Conservation (phyloP, 768 basidiomycete species). For the Inosperma sp. region DNA sequence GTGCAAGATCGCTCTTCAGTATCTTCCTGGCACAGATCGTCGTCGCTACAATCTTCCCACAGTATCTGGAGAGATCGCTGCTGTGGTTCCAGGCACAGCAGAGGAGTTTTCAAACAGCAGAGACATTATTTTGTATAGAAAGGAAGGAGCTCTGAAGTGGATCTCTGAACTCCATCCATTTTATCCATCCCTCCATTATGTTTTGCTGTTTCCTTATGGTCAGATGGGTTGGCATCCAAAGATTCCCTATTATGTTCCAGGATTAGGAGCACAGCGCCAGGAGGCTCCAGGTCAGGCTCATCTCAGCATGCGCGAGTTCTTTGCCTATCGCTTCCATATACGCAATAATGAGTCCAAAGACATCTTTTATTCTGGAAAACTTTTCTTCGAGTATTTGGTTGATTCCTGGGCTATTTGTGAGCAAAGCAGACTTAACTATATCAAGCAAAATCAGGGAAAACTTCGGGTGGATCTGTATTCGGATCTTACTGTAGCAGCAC, state of each 20-base stretch:
- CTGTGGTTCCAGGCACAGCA: too few species aligned
- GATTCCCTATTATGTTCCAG: too few species aligned
- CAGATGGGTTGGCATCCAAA: too few species aligned
- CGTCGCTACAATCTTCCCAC: constrained; percentile 42
- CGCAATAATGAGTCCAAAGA: constrained; percentile 18
- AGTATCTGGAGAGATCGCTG: constrained; percentile 16
- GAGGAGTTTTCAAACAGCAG: too few species aligned
- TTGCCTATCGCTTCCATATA: constrained; percentile 30
- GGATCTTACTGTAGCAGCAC: constrained; percentile 34
- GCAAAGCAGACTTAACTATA: constrained; percentile 33
- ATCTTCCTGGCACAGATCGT: too few species aligned
- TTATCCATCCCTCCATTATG: too few species aligned
- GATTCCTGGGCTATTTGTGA: constrained; percentile 45
- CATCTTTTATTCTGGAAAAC: constrained; percentile 32
- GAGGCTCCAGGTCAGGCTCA: constrained; percentile 30
- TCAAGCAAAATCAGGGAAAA: constrained; percentile 31
- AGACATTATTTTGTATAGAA: too few species aligned
- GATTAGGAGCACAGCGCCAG: constrained; percentile 23
- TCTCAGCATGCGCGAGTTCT: constrained; percentile 17
- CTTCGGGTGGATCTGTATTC: constrained; percentile 34
- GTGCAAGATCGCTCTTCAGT: too few species aligned
- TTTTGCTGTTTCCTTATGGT: too few species aligned
- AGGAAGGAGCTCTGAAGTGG: too few species aligned
- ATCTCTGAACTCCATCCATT: too few species aligned
- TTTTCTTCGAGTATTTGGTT: constrained; percentile 43